Percentiles rank a stretch among this genome's conserved stretches.
These are phyloP conservation scores for Phaffia rhodozyma DNA, from an alignment of 1,284 basidiomycete species.

Conservation along the genomic window DNA sequence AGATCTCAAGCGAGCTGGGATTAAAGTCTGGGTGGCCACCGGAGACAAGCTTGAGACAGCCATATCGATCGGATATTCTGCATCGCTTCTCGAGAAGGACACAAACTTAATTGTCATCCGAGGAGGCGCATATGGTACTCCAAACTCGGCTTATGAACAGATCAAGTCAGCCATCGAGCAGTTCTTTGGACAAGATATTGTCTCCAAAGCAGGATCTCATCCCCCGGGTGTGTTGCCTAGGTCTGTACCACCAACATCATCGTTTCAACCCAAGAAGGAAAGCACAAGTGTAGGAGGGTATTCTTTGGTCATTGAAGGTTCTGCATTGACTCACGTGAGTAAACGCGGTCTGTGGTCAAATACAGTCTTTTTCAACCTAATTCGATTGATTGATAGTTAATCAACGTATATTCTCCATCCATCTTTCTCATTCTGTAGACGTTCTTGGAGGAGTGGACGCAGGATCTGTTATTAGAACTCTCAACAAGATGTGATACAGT, in stretches of 20 bases:
- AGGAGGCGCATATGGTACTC: not conserved
- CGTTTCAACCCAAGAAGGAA: slow-evolving; percentile 84
- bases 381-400: slow-evolving; percentile 17
- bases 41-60: slow-evolving; percentile 97
- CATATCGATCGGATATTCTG: slow-evolving; percentile 63
- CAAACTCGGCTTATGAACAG: not conserved
- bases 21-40: slow-evolving; percentile 70
- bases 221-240: slow-evolving; percentile 58
- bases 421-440: slow-evolving; percentile 52
- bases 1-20: slow-evolving; percentile 78
- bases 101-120: not conserved
- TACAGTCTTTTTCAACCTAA: too few relatives aligned
- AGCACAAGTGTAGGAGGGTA: slow-evolving; percentile 69
- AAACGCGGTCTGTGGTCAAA: slow-evolving; percentile 1
- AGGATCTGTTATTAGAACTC: slow-evolving; percentile 81
- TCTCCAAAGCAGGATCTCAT: slow-evolving; percentile 16
- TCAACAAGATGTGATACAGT: slow-evolving; percentile 95
- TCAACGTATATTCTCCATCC: slow-evolving; percentile 87
- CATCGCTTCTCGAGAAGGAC: slow-evolving; percentile 22
- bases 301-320: slow-evolving; percentile 88
- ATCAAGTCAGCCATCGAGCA: not conserved
- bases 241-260: slow-evolving; percentile 81
- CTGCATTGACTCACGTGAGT: slow-evolving; percentile 46
- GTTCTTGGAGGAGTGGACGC: slow-evolving; percentile 41
- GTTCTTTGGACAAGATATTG: not conserved